phyloP scores from a whole-genome alignment of 768 basidiomycete species.

The Austroboletus eburneus region DNA sequence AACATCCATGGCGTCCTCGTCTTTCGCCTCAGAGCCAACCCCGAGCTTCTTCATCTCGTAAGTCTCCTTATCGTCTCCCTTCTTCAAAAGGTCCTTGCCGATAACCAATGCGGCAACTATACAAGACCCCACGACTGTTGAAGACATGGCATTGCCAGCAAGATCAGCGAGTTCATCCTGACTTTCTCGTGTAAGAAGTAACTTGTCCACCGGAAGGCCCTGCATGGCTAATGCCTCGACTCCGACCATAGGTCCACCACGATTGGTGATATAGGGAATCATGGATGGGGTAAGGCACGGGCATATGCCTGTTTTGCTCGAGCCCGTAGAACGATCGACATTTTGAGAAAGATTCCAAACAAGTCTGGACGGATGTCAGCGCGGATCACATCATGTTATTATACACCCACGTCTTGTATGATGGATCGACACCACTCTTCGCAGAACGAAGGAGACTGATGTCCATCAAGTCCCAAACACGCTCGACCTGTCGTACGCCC shows the following conservation, averaged over 20 bases:
- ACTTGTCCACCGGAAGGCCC: constrained; percentile 88
- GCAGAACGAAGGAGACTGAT: constrained; percentile 83
- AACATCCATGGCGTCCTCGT: constrained; percentile 46
- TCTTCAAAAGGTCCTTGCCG: constrained; percentile 61
- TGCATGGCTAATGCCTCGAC: constrained; percentile 92
- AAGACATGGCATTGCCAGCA: constrained; percentile 97
- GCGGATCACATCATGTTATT: background rate
- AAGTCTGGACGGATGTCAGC: constrained; percentile 42
- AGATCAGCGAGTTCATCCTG: constrained; percentile 93
- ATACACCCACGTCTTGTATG: constrained; percentile 75
- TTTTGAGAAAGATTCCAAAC: constrained; percentile 98
- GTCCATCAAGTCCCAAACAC: constrained; percentile 95
- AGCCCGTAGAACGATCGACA: constrained; percentile 86
- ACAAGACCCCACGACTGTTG: constrained; percentile 90
- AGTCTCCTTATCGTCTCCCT: constrained; percentile 58
- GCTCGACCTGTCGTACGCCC: constrained; percentile 88
- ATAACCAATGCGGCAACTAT: constrained; percentile 78
- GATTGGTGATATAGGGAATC: constrained; percentile 95
- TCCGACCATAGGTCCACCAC: constrained; percentile 94
- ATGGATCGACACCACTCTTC: constrained; percentile 75
- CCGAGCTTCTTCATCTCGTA: constrained; percentile 62
- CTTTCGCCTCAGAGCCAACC: constrained; percentile 24
- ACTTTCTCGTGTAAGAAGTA: constrained; percentile 87
- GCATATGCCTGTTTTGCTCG: constrained; percentile 77
- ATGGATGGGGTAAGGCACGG: constrained; percentile 94